Evolutionary conservation across 2,329 filamentous ascomycete genomes (phyloP), one percentile per base, ranked within the genome.

Genomic region (Macrophomina pseudophaseolina): DNA sequence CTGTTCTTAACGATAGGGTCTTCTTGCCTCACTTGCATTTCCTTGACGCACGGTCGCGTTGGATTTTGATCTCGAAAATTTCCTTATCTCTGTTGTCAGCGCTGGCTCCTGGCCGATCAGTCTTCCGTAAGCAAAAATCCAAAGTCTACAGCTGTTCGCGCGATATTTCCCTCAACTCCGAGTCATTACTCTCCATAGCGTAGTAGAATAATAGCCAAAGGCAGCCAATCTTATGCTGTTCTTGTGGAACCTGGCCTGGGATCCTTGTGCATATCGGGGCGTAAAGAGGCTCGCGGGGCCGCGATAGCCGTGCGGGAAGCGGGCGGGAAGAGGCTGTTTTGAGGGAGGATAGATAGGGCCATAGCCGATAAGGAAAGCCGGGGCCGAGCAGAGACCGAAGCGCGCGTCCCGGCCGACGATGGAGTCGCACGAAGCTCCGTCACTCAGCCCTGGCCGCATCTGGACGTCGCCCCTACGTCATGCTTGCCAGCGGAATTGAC

Each of bases 371-470:
- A 48, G 56, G 56, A 18, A 60, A 42, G 35, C 40, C 56, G 56
- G 56, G 42, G 40, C 56, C 56, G 56, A 48, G 42, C 28, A 40
- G 18, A 58, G 51, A 35, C 51, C 51, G 51, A 60, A 18, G 42
- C 56, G 56, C 56, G 56, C 32, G 56, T 23, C 23, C 56, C 56
- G 56, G 56, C 56, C 56, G 56, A 60, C 9, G 56, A 32, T 32
- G 28, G 48, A 16, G 18, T 28, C 23, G 48, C 30, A 51, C 48
- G 18, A 12, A 51, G 18, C 48, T 30, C 35, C 23, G 35, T 18
- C 18, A 28, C 38, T 28, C 16, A 33, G 35, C 16, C 33, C 32
- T 32, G 49, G 32, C 51, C 51, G 51, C 32, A n/a, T 30, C 14
- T 54, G 32, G 16, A 38, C 18, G 33, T 40, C n/a, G 35, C 52